Conservation (phyloP, 768 basidiomycete genomes). For the Suillus lakei region DNA sequence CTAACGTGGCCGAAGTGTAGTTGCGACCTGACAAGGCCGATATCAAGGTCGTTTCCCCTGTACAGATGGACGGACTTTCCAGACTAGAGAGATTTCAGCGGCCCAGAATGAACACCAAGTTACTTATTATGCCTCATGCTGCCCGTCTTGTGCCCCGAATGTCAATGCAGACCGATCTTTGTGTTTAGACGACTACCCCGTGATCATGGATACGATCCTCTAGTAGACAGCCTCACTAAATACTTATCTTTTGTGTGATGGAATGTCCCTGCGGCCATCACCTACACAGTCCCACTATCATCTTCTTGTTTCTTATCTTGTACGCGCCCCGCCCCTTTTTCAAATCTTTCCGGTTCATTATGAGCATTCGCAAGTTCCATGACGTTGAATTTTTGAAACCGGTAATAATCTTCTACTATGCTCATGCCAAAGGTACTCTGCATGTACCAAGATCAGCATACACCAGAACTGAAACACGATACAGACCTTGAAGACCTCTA, state of each 20-base stretch:
- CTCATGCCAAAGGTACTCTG: slow-evolving; percentile 81
- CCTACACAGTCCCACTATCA: background rate
- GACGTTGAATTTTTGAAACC: slow-evolving; percentile 77
- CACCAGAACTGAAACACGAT: background rate
- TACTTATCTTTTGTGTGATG: background rate
- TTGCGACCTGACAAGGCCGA: background rate
- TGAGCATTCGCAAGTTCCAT: slow-evolving; percentile 67
- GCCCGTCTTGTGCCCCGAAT: too few species aligned
- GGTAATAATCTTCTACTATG: slow-evolving; percentile 74
- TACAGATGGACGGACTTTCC: background rate
- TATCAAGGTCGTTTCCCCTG: background rate
- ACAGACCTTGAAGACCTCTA: slow-evolving; percentile 83
- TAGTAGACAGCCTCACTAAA: background rate
- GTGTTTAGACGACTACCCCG: too few species aligned
- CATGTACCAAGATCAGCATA: background rate
- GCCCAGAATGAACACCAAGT: background rate
- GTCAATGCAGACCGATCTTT: too few species aligned
- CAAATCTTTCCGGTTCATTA: slow-evolving; percentile 42
- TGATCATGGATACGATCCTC: background rate
- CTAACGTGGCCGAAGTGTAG: background rate
- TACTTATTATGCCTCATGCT: too few species aligned
- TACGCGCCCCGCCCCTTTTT: slow-evolving; percentile 38
- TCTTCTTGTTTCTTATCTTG: slow-evolving; percentile 20
- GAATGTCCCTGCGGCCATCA: background rate
- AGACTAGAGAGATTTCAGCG: background rate